Evolutionary conservation across 176 grass and related monocot species (phyloP).

Genomic region (Avena sativa): DNA sequence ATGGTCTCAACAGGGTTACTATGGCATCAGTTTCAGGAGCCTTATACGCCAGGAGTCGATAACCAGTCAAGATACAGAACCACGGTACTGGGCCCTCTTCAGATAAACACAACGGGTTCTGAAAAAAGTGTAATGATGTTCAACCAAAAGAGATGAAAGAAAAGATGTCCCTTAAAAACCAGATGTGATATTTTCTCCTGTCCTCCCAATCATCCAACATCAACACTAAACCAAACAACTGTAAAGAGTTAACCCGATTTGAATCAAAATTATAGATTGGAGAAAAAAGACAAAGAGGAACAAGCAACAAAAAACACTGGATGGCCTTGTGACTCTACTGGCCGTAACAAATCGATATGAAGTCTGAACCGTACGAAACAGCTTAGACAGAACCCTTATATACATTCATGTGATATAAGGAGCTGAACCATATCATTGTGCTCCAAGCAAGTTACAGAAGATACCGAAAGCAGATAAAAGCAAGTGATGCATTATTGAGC

Average conservation of each 20-base stretch:
- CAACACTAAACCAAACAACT: background rate
- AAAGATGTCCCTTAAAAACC: background rate
- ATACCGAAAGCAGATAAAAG: background rate
- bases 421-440: background rate
- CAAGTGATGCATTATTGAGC: background rate
- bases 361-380: background rate
- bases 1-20: background rate
- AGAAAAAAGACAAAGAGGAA: background rate
- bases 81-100: background rate
- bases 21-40: background rate
- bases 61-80: background rate
- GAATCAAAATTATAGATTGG: background rate
- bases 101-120: background rate
- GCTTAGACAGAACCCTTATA: background rate
- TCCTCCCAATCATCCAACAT: background rate
- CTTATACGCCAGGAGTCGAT: background rate
- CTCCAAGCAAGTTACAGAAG: background rate
- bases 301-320: background rate
- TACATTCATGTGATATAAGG: background rate
- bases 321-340: background rate
- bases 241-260: background rate
- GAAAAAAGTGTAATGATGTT: background rate
- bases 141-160: background rate
- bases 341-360: background rate
- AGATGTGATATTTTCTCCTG: background rate